Evolutionary conservation across 768 basidiomycete genomes (phyloP).

Genomic region (Xerocomellus amylosporus): DNA sequence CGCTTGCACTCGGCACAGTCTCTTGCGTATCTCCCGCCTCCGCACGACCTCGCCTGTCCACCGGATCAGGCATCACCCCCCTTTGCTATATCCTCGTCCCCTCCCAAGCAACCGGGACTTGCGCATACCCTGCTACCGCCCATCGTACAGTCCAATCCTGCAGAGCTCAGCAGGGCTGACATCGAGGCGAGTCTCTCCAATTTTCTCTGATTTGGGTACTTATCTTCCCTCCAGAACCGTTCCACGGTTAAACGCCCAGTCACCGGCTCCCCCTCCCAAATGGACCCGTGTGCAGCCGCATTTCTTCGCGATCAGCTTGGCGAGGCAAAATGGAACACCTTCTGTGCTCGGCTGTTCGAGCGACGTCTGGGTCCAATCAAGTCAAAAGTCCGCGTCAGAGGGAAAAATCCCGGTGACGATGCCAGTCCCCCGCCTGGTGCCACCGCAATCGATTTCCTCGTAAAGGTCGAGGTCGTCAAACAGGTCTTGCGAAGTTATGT

Average conservation of each 20-base stretch:
- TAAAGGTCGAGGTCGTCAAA: constrained; percentile 53
- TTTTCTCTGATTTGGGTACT: constrained; percentile 3
- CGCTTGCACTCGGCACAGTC: constrained; percentile 29
- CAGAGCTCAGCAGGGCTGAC: constrained; percentile 25
- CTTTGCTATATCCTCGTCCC: constrained; percentile 23
- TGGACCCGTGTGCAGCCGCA: constrained; percentile 44
- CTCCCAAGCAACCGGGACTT: constrained; percentile 21
- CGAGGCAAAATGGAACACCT: constrained; percentile 43
- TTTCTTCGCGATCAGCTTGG: constrained; percentile 47
- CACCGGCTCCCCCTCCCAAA: constrained; percentile 24
- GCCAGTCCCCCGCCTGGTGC: constrained; percentile 33
- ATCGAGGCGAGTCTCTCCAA: constrained; percentile 18
- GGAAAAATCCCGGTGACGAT: constrained; percentile 30
- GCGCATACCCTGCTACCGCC: constrained; percentile 34
- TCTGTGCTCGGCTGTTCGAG: constrained; percentile 47
- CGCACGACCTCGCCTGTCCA: constrained; percentile 25
- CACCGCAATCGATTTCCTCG: constrained; percentile 48
- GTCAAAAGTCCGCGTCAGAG: constrained; percentile 34
- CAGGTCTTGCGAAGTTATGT: constrained; percentile 47
- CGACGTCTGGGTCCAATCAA: constrained; percentile 42
- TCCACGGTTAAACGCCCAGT: constrained; percentile 25
- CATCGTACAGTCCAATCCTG: constrained; percentile 35
- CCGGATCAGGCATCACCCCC: constrained; percentile 12
- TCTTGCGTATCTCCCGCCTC: constrained; percentile 23
- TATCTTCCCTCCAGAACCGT: constrained; percentile 25